phyloP scores from a whole-genome alignment of 768 basidiomycete species.

The Kockovaella imperatae region DNA sequence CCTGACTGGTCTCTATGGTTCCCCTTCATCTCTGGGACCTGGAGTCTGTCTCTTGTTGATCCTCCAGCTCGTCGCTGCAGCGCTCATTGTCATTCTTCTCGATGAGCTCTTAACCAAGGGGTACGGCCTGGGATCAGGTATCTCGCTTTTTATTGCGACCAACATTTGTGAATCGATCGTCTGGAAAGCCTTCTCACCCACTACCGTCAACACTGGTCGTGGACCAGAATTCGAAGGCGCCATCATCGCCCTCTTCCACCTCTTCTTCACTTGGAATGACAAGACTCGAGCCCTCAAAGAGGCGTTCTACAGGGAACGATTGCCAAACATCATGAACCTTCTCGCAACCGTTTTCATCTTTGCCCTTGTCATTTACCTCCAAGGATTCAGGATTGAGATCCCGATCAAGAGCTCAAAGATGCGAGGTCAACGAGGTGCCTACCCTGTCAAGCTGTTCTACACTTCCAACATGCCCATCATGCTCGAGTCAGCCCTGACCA shows the following conservation, averaged over 20 bases:
- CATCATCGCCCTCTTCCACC: slow-evolving; percentile 90
- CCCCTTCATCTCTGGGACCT: slow-evolving; percentile 83
- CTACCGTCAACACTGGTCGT: slow-evolving; percentile 94
- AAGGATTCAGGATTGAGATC: slow-evolving; percentile 98
- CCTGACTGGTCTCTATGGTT: slow-evolving; percentile 90
- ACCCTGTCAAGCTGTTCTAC: slow-evolving; percentile 98
- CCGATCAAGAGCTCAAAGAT: slow-evolving; percentile 94
- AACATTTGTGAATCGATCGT: slow-evolving; percentile 99
- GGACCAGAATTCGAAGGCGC: slow-evolving; percentile 98
- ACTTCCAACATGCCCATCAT: slow-evolving; percentile 99
- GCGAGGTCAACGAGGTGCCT: slow-evolving; percentile 89
- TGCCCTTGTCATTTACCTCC: slow-evolving; percentile 91
- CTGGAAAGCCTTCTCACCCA: slow-evolving; percentile 99
- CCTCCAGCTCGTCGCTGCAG: slow-evolving; percentile 86
- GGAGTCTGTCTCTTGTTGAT: slow-evolving; percentile 95
- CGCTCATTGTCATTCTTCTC: slow-evolving; percentile 94
- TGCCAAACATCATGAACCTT: slow-evolving; percentile 97
- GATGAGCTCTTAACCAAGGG: slow-evolving; percentile 99
- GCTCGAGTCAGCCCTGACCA: slow-evolving; percentile 86
- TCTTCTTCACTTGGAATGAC: slow-evolving; percentile 96
- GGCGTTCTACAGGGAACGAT: slow-evolving; percentile 93
- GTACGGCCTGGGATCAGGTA: slow-evolving; percentile 96
- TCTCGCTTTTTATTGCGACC: slow-evolving; percentile 98
- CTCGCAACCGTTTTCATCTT: slow-evolving; percentile 87
- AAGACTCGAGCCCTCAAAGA: slow-evolving; percentile 93